A percentile compares a stretch with the other conserved stretches of the same genome.
These are phyloP conservation scores for Heliocybe sulcata DNA, from an alignment of 1,284 basidiomycete genomes.

Conservation along the genomic window DNA sequence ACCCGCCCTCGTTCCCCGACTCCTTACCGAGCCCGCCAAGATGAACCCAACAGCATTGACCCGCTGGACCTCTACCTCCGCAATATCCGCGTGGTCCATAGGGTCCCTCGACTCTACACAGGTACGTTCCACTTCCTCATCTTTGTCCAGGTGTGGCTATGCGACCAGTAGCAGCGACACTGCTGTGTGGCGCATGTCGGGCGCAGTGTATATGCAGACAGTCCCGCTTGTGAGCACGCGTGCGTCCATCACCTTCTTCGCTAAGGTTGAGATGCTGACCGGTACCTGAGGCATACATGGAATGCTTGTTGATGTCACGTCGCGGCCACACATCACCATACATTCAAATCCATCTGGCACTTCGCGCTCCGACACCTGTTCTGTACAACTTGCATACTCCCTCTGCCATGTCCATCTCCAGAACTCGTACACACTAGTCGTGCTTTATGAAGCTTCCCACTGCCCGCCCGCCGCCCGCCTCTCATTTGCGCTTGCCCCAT, in stretches of 20 bases:
- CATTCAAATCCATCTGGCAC: conserved; percentile 6
- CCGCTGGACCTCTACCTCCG: not conserved
- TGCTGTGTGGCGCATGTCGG: conserved; percentile 6
- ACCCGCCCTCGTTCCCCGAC: not conserved
- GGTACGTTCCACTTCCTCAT: too few relatives aligned
- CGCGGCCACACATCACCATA: too few relatives aligned
- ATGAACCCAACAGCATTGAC: not conserved
- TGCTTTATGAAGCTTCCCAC: not conserved
- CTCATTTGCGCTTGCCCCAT: not conserved
- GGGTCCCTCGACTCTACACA: not conserved
- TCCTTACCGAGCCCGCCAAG: not conserved
- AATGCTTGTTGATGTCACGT: too few relatives aligned
- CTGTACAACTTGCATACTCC: conserved; percentile 4
- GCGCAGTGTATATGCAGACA: conserved; percentile 11
- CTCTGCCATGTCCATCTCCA: not conserved
- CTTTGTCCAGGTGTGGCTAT: conserved; percentile 6
- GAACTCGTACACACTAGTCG: not conserved
- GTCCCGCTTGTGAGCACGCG: conserved; percentile 9
- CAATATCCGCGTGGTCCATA: not conserved
- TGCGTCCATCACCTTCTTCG: too few relatives aligned
- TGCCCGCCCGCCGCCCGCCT: not conserved
- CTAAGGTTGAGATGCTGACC: too few relatives aligned
- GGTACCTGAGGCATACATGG: too few relatives aligned
- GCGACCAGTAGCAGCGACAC: conserved; percentile 3
- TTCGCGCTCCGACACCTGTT: conserved; percentile 5